These are phyloP conservation scores for Phlebiopsis gigantea DNA, from an alignment of 768 basidiomycete genomes.

Conservation along the genomic window DNA sequence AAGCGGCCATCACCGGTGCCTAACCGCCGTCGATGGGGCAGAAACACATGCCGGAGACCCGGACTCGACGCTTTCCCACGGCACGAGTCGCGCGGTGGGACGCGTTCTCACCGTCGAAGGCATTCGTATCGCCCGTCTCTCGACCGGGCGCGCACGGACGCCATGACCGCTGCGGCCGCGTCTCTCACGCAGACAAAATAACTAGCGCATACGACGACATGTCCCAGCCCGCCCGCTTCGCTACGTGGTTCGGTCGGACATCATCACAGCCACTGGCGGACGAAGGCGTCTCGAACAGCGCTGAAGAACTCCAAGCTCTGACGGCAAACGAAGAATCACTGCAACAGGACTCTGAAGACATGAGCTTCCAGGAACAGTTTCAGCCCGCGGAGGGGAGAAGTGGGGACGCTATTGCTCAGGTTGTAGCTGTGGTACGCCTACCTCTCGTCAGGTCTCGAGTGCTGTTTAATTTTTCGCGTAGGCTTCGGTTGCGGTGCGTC, in stretches of 20 bases:
- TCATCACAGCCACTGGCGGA: background rate
- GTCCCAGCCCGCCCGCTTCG: background rate
- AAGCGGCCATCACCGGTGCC: background rate
- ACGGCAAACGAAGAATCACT: background rate
- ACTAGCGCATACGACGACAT: background rate
- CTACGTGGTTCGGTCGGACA: background rate
- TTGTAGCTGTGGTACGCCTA: conserved; percentile 10
- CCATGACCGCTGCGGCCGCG: background rate
- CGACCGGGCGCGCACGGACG: background rate
- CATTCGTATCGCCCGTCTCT: background rate
- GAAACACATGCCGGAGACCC: background rate
- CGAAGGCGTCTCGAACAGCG: background rate
- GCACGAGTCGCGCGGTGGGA: background rate
- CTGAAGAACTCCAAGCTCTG: background rate
- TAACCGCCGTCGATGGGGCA: background rate
- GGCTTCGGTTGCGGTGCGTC: background rate
- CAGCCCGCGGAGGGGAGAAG: background rate
- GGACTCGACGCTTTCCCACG: background rate
- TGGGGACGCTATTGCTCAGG: conserved; percentile 7
- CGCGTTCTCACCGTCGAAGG: background rate
- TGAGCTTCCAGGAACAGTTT: background rate
- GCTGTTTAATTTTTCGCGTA: background rate
- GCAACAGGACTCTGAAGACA: background rate
- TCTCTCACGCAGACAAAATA: conserved; percentile 1
- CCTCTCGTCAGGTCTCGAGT: no score